phyloP scores from a whole-genome alignment of 805 yeast genomes.

The Candida mattraensis region DNA sequence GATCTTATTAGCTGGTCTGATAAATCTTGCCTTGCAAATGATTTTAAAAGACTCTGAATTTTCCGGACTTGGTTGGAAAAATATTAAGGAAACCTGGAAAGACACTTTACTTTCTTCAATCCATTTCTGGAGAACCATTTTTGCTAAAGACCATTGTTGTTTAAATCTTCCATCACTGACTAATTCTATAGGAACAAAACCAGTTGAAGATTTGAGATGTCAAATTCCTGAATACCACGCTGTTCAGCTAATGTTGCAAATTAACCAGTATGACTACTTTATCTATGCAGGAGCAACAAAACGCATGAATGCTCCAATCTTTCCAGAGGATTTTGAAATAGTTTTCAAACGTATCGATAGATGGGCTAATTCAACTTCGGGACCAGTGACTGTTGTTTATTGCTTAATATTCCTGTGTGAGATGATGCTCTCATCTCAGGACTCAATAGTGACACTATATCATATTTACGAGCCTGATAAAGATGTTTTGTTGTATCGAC shows the following conservation, averaged over 20 bases:
- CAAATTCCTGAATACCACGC: conserved; percentile 66
- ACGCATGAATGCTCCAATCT: conserved; percentile 63
- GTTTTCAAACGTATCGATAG: conserved; percentile 46
- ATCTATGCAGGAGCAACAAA: conserved; percentile 77
- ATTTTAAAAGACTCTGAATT: conserved; percentile 54
- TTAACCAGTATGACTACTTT: conserved; percentile 71
- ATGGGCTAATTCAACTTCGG: conserved; percentile 47
- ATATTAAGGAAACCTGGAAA: conserved; percentile 51
- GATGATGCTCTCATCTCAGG: conserved; percentile 42
- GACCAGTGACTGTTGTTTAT: conserved; percentile 51
- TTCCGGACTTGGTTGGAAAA: conserved; percentile 36
- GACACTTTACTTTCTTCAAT: conserved; percentile 60
- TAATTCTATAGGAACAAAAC: conserved; percentile 6
- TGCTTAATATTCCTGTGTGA: conserved; percentile 58
- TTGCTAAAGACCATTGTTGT: conserved; percentile 27
- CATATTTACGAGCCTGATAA: conserved; percentile 36
- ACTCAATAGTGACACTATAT: conserved; percentile 27
- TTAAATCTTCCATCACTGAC: conserved; percentile 12
- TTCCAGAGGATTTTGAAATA: conserved; percentile 48
- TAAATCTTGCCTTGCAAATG: conserved; percentile 61
- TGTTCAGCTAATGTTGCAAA: conserved; percentile 61
- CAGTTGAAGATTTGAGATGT: conserved; percentile 40
- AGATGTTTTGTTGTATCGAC: conserved; percentile 33
- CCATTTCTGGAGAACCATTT: conserved; percentile 57
- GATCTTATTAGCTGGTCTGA: conserved; percentile 59